Conservation (phyloP, 2,329 filamentous ascomycete species). For the Phaeosphaeriaceae sp. region DNA sequence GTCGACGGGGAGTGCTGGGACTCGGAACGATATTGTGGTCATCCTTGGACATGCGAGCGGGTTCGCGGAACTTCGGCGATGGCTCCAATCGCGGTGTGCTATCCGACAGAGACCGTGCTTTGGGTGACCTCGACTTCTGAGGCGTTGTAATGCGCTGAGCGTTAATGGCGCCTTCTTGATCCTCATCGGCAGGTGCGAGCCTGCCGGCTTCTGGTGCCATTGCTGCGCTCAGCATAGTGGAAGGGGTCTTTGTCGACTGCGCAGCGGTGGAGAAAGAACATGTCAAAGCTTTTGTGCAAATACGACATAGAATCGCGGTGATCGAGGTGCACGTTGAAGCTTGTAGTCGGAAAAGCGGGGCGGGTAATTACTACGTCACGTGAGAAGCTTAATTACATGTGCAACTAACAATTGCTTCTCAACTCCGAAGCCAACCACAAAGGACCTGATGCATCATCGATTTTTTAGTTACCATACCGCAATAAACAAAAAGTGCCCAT, state of each 20-base stretch:
- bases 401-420: not conserved
- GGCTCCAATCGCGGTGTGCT: conserved; percentile 53
- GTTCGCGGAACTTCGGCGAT: conserved; percentile 54
- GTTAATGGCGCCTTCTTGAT: conserved; percentile 27
- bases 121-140: conserved; percentile 46
- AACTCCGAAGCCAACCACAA: not conserved
- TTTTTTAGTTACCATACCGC: not conserved
- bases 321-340: conserved; percentile 11
- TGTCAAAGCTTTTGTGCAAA: conserved; percentile 25
- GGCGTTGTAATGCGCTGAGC: conserved; percentile 37
- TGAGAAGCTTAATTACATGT: conserved; percentile 9
- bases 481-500: not conserved
- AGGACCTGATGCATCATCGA: not conserved
- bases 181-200: conserved; percentile 19
- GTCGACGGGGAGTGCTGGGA: conserved; percentile 71
- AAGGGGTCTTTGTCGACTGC: conserved; percentile 10
- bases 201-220: conserved; percentile 29
- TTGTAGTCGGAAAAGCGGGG: conserved; percentile 31
- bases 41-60: conserved; percentile 51
- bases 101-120: conserved; percentile 55
- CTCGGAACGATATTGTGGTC: conserved; percentile 52
- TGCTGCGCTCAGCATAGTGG: conserved; percentile 29
- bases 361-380: conserved; percentile 30
- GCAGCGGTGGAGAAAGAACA: conserved; percentile 24
- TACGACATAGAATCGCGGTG: conserved; percentile 4